Percentiles rank a stretch among this genome's conserved stretches.
phyloP scores from a whole-genome alignment of 768 basidiomycete genomes.

The Termitomyces sp. region DNA sequence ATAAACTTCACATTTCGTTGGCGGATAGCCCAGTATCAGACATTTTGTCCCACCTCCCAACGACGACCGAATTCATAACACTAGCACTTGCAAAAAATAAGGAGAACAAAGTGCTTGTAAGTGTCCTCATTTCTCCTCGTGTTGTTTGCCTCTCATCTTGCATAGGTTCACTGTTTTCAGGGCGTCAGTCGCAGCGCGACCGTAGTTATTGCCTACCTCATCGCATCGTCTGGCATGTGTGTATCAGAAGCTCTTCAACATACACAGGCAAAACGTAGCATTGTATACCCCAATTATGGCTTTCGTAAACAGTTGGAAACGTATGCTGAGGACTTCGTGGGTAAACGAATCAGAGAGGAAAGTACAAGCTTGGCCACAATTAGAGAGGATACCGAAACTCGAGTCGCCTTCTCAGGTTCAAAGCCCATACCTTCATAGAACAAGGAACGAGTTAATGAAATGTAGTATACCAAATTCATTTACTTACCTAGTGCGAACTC shows the following conservation, averaged over 20 bases:
- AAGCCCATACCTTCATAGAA: neutral
- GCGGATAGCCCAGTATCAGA: slow-evolving; percentile 23
- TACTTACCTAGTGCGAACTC: neutral
- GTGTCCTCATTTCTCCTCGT: neutral
- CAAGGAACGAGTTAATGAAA: neutral
- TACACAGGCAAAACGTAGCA: slow-evolving; percentile 48
- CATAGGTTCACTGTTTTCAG: slow-evolving; percentile 73
- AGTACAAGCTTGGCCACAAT: slow-evolving; percentile 8
- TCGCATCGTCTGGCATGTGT: slow-evolving; percentile 47
- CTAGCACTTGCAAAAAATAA: slow-evolving; percentile 26
- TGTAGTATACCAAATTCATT: neutral
- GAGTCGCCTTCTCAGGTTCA: slow-evolving; percentile 5
- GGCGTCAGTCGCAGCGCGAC: slow-evolving; percentile 75
- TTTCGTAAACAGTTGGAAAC: slow-evolving; percentile 54
- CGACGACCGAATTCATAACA: slow-evolving; percentile 30
- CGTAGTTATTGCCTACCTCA: slow-evolving; percentile 67
- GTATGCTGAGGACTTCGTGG: slow-evolving; percentile 25
- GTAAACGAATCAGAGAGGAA: slow-evolving; percentile 6
- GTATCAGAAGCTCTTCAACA: slow-evolving; percentile 49
- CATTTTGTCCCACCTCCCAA: slow-evolving; percentile 27
- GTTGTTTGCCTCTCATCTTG: neutral
- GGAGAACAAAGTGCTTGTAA: slow-evolving; percentile 33
- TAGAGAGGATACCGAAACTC: slow-evolving; percentile 19
- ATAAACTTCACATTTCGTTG: slow-evolving; percentile 43
- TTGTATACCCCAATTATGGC: slow-evolving; percentile 62